Base-by-base conservation (phyloP, 805 yeast genomes). In the Ogataea philodendri region DNA sequence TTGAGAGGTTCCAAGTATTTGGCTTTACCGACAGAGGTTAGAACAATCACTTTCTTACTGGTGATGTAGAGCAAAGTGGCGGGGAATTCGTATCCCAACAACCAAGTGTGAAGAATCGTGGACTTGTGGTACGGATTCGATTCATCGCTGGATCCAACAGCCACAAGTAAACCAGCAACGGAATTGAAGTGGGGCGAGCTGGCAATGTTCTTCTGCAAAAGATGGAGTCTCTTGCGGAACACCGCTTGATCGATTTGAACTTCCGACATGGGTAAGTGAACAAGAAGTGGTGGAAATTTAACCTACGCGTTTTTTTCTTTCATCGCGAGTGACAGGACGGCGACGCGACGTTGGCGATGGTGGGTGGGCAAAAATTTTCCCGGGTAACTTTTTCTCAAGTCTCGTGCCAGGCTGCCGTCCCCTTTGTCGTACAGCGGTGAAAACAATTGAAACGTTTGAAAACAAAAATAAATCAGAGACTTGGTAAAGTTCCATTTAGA, bases 1-100 rank as follows among this genome's bases (percentile, higher is more conserved):
- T 71, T 67, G 51, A 87, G 68, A 5, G 76, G 73, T 26, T 71
- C 72, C 48, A 90, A 65, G 64, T 88, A 82, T 57, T 81, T 85
- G 26, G 94, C 87, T 62, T 90, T 90, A 5, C 86, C 86, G 31
- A 78, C 81, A 19, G 90, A 80, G 0, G 97, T 89, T 39, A 89
- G 69, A 36, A 90, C 66, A 4, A 77, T 60, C 23, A 78, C 66
- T 46, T 76, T 77, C 23, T 72, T 74, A 36, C 72, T 69, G 3
- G 84, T 73, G 39, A 89, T 63, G 32, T 72, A 76, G 35, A 90
- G 62, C 19, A 79, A 78, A 2, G 97, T 88, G 32, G 93, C 93
- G n/a, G 95, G 94, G 55, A 90, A 90, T 58, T 93, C 97, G 58
- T 89, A 90, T 4, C 97, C 96, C 31, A 90, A 65, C 35, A 90